Base-by-base conservation (phyloP, 352 stramenopile species). In the Phytophthora uliginosa region DNA sequence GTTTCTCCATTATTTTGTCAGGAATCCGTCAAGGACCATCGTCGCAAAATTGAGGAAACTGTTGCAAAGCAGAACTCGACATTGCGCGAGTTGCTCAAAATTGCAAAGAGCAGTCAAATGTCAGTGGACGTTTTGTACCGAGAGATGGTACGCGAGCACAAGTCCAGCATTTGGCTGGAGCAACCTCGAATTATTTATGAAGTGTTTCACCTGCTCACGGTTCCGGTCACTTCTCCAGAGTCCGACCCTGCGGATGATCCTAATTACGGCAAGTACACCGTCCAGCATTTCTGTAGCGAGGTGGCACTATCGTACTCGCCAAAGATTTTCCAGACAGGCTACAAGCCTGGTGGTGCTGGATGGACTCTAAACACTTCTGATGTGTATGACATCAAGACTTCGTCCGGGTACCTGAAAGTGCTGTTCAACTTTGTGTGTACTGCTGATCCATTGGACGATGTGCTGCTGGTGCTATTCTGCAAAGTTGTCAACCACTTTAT, bases 401-500 rank as follows among this genome's bases (percentile, higher is more conserved):
- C 82, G 24, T 79, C 73, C 1, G 78, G 80, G 33, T 96, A 95
- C 59, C 73, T 96, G 48, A 95, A 94, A 58, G 87, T 95, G 17
- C 75, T 96, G 6, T 95, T 95, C 63, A 92, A 91, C 33, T 96
- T 96, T 65, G 69, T 95, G 18, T 96, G 86, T 54, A 87, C 76
- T 8, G 77, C 81, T 1, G 77, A 87, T 10, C 75, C 82, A 17
- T 76, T 95, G 20, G 90, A 96, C 51, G 85, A 95, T 31, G 90
- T 96, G 8, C 61, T 95, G 15, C 54, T 96, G 26, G 80, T 96
- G 50, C 74, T 96, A 12, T 96, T 96, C 65, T 96, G 90, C 80
- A 95, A 96, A 73, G 88, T 95, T 20, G 66, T 94, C 55, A 95
- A 95, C 62, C 84, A 92, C 55, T 92, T 89, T n/a, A 88, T 95